A percentile compares a stretch with the other conserved stretches of the same genome.
phyloP scores from a whole-genome alignment of 208 protist genomes.

The Crithidia sp. region DNA sequence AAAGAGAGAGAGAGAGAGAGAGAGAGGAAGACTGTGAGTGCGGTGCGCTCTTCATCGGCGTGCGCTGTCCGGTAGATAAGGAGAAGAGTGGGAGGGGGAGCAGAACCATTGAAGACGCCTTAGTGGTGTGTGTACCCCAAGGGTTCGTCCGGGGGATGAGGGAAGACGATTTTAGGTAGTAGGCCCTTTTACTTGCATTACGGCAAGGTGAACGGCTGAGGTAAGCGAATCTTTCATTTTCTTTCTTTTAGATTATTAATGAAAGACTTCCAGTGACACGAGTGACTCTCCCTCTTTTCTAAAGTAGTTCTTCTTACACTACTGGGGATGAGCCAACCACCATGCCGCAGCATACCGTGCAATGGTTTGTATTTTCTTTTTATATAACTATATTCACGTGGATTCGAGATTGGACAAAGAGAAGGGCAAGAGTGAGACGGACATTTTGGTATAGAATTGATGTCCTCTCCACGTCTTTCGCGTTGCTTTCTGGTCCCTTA shows the following conservation, averaged over 20 bases:
- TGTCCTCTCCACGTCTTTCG: neutral
- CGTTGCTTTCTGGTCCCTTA: neutral
- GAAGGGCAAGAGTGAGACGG: too few species aligned
- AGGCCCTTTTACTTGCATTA: constrained; percentile 5
- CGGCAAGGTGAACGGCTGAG: neutral
- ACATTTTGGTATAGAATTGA: too few species aligned
- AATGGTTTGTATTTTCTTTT: constrained; percentile 12
- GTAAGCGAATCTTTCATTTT: neutral
- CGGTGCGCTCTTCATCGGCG: constrained; percentile 2
- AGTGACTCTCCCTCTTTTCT: too few species aligned
- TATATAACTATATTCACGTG: constrained; percentile 12
- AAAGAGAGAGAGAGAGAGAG: neutral
- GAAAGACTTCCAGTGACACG: too few species aligned
- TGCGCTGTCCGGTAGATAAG: neutral
- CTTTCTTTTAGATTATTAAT: too few species aligned
- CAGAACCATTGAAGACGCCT: constrained; percentile 28
- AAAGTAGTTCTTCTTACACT: too few species aligned
- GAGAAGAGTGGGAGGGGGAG: constrained; percentile 14
- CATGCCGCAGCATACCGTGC: constrained; percentile 3
- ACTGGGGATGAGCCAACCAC: constrained; percentile 2
- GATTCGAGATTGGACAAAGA: too few species aligned
- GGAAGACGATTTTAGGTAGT: constrained; percentile 35
- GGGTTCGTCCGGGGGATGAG: constrained; percentile 27
- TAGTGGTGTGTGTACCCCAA: constrained; percentile 37
- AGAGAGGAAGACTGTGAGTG: constrained; percentile 21